Evolutionary conservation across 495 filamentous ascomycete genomes (phyloP).

Genomic region (Xeromyces bisporus): DNA sequence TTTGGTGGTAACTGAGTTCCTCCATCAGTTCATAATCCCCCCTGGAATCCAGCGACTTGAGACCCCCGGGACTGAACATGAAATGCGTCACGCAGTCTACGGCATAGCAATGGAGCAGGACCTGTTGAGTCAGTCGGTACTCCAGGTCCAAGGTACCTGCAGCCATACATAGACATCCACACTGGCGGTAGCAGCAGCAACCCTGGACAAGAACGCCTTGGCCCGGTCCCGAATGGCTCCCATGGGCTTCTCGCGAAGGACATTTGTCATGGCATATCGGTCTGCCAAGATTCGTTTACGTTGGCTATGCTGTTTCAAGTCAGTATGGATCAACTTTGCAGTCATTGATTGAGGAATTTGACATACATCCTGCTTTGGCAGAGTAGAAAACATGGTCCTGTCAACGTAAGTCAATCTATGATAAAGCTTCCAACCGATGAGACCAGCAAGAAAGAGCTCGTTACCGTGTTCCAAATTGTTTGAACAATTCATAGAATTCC

Average conservation of each 20-base stretch:
- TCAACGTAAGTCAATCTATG: not conserved
- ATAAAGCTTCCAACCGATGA: no score
- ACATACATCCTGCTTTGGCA: constrained; percentile 36
- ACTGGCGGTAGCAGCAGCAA: constrained; percentile 21
- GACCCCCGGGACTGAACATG: constrained; percentile 44
- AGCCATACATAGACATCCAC: constrained; percentile 40
- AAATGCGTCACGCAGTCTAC: constrained; percentile 50
- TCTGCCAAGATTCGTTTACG: constrained; percentile 44
- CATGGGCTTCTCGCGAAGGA: constrained; percentile 35
- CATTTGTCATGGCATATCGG: constrained; percentile 49
- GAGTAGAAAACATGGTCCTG: constrained; percentile 45
- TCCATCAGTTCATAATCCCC: constrained; percentile 44
- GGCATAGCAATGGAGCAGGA: constrained; percentile 41
- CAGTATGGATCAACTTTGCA: constrained; percentile 1
- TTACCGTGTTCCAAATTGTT: constrained; percentile 36
- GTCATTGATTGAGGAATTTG: not conserved
- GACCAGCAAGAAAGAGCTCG: constrained; percentile 2
- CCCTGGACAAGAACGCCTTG: constrained; percentile 31
- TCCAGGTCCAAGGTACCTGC: not conserved
- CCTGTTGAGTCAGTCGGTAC: constrained; percentile 5
- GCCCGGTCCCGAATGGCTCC: constrained; percentile 38
- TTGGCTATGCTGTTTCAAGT: constrained; percentile 32
- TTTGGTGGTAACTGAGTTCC: constrained; percentile 47
- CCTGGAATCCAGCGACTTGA: constrained; percentile 32
- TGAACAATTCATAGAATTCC: constrained; percentile 47